Evolutionary conservation across 768 basidiomycete species (phyloP).

Genomic region (Leccinum longicurvipes): DNA sequence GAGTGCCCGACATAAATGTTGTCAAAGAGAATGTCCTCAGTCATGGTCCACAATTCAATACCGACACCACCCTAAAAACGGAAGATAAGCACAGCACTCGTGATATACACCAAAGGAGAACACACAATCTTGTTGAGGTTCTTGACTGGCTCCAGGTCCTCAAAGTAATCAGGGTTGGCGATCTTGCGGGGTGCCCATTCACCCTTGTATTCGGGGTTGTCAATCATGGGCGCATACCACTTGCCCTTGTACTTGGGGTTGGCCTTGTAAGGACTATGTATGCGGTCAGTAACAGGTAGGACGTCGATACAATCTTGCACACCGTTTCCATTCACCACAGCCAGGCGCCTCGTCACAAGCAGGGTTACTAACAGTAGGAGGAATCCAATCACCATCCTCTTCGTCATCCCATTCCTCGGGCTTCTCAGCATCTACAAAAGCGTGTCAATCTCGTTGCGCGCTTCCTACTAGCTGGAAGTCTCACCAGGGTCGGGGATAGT

Average conservation of each 20-base stretch:
- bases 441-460: background rate
- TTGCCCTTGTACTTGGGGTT: slow-evolving; percentile 98
- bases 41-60: slow-evolving; percentile 99
- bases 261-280: slow-evolving; percentile 69
- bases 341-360: slow-evolving; percentile 87
- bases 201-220: slow-evolving; percentile 98
- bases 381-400: slow-evolving; percentile 98
- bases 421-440: slow-evolving; percentile 69
- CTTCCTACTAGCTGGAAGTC: slow-evolving; percentile 12
- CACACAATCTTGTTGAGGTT: slow-evolving; percentile 80
- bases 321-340: slow-evolving; percentile 94
- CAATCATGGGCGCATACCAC: slow-evolving; percentile 92
- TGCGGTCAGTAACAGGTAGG: background rate
- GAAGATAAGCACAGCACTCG: background rate
- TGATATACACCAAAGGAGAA: background rate
- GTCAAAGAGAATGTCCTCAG: slow-evolving; percentile 89
- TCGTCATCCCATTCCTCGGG: slow-evolving; percentile 99
- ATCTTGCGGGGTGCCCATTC: slow-evolving; percentile 91
- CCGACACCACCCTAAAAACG: slow-evolving; percentile 77
- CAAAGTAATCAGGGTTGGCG: slow-evolving; percentile 85
- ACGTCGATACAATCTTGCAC: background rate
- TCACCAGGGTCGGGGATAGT: slow-evolving; percentile 83
- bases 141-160: slow-evolving; percentile 81
- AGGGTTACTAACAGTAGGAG: slow-evolving; percentile 87
- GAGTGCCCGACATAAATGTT: slow-evolving; percentile 96